Base-by-base conservation (phyloP, 441 rosid genomes). In the Manihot esculenta region DNA sequence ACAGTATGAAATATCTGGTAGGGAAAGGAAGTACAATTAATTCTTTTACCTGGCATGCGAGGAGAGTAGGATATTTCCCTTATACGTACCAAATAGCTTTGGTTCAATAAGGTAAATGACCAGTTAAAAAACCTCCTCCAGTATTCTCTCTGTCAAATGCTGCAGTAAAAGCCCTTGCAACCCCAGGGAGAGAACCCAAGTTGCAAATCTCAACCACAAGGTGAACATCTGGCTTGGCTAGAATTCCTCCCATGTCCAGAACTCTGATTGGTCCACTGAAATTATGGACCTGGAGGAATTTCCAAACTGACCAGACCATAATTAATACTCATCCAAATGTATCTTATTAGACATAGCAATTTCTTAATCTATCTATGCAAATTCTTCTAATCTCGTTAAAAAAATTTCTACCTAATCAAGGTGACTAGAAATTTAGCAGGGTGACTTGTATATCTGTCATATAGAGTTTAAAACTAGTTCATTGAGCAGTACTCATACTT, bases 41-140 rank as follows among this genome's bases (percentile, higher is more conserved):
- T 67, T 23, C 51, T 60, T 10, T 70, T 55, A 88, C 98, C 97
- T 4, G 94, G 94, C 68, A 92, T 90, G 12, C 89, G 97, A 54
- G 96, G 97, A 74, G 98, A 94, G 74, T 86, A 83, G n/a, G 98
- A 69, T 88, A 90, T n/a, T 92, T 92, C 68, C 99, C 98, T 88
- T 94, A 90, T 53, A 92, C 90, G 62, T 89, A 87, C 97, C 99
- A 94, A 84, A 94, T 35, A 35, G 41, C 41, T 35, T 35, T 35
- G 41, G 41, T 35, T 6, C 7, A 4, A 35, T 7, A 13, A 56
- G 61, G 61, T 5, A 94, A 90, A 81, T 92, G 98, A 66, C 91
- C 99, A 0, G 99, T 94, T 71, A 94, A 72, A 74, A 88, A 94
- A 8, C 96, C 94, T 0, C 99, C 98, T 0, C 99, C 99, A 64